Evolutionary conservation across 148 eudicot genomes (phyloP), one percentile per base, ranked within the genome.

Genomic region (Spergularia marina): DNA sequence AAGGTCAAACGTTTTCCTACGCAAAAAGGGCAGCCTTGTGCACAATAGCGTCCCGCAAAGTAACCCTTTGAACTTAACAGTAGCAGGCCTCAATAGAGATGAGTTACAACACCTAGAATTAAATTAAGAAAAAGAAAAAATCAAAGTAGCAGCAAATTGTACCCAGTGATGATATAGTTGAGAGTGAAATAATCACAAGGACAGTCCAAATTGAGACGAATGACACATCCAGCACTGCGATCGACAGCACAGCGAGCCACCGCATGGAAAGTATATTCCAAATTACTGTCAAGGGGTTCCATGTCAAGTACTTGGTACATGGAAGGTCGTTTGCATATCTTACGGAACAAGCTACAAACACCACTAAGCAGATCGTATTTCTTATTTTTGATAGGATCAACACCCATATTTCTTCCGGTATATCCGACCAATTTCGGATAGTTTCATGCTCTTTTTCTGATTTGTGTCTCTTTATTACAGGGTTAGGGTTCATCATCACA

Each of bases 291-390:
- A 64, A 71, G 57, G 12, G 53, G 44, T 40, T 9, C 53, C 76
- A 87, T 72, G 13, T 90, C 82, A 49, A 88, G 82, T 53, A 72
- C 12, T 30, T 76, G 78, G 86, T 89, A 90, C 83, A 88, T 78
- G n/a, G 80, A 51, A 2, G 94, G 87, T 40, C 88, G 89, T 49
- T 79, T 86, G 61, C 90, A 86, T 53, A 88, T 39, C 11, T 72
- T 78, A 2, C 80, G 62, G 52, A 77, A 78, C 34, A 78, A 18
- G 51, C 16, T 71, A 25, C 80, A 78, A 2, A 72, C 41, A 53
- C 80, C n/a, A 78, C 71, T 21, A 78, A 71, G 76, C 72, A 47
- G 10, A 78, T 16, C 58, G 76, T 78, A 30, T 30, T 30, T 47
- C 10, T 78, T 49, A 78, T 16, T 15, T 71, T 78, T 4, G 76